Evolutionary conservation across 78 protist species (phyloP).

Genomic region (Planoprotostelium fungivorum): DNA sequence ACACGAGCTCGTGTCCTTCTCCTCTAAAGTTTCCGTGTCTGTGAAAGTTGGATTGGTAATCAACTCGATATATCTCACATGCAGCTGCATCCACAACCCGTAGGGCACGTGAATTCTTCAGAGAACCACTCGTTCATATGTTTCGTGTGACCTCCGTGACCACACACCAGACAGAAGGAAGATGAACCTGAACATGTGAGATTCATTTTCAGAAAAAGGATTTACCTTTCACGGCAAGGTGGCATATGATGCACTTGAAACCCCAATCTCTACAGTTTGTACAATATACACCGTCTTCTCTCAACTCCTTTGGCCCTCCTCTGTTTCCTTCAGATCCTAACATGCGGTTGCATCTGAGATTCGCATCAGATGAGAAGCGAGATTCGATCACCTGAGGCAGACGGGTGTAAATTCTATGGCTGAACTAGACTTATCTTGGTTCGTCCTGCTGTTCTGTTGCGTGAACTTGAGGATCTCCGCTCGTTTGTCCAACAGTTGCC

Average conservation of each 20-base stretch:
- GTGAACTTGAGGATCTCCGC: constrained; percentile 35
- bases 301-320: neutral
- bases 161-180: constrained; percentile 47
- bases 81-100: constrained; percentile 64
- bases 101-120: constrained; percentile 34
- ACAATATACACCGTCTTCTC: constrained; percentile 17
- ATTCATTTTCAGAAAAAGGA: neutral
- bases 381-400: neutral
- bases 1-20: neutral
- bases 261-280: constrained; percentile 34
- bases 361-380: constrained; percentile 12
- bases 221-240: constrained; percentile 35
- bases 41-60: neutral
- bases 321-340: neutral
- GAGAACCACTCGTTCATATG: constrained; percentile 49
- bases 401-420: neutral
- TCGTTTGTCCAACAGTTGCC: constrained; percentile 41
- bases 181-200: neutral
- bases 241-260: constrained; percentile 55
- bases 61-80: neutral
- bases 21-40: neutral
- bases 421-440: neutral
- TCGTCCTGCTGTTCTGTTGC: neutral
- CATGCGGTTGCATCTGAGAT: constrained; percentile 22
- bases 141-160: constrained; percentile 68